Evolutionary conservation across 768 basidiomycete species (phyloP), one percentile per base, ranked within the genome.

Genomic region (Lentinula detonsa): DNA sequence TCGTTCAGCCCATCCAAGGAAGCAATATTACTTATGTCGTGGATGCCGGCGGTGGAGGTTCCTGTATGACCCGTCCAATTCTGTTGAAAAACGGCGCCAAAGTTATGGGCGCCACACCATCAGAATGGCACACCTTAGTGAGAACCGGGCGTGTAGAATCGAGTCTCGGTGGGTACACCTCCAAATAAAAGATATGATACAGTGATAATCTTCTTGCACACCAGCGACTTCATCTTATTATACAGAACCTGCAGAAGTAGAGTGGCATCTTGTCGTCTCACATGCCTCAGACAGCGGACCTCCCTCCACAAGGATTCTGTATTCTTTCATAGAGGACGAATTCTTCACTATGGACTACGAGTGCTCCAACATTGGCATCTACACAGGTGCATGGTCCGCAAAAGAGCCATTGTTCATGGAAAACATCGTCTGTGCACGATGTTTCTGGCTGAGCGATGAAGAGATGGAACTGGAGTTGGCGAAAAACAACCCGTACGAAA

Each of bases 381-480:
- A 59, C 42, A 34, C 59, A 34, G 48, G 48, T 15, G 34, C 33
- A 13, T 56, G 55, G 55, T 15, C 48, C 9, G 21, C 31, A 10
- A 42, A 46, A 45, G 46, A 56, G 13, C 28, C 46, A 6, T 33
- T 67, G n/a, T 71, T 75, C 61, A 66, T 65, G 57, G 64, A 67
- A 23, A 66, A 71, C 39, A 60, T 75, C 16, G 31, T 71, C 15
- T 66, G 64, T 57, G 56, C 70, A 52, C 71, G 65, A 61, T 58
- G 64, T 56, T 65, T 65, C 45, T 52, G 68, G 18, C 65, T 75
- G 18, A 54, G 40, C 13, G 65, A 67, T 37, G 70, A 72, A 2
- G 65, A 65, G 43, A 60, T 59, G 35, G 37, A 42, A 13, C 28
- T 13, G 15, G 40, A 56, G 16, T 28, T 56, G 13, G 39, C 10